phyloP scores from a whole-genome alignment of 306 rosid genomes.

The Cicer pinnatifidum region DNA sequence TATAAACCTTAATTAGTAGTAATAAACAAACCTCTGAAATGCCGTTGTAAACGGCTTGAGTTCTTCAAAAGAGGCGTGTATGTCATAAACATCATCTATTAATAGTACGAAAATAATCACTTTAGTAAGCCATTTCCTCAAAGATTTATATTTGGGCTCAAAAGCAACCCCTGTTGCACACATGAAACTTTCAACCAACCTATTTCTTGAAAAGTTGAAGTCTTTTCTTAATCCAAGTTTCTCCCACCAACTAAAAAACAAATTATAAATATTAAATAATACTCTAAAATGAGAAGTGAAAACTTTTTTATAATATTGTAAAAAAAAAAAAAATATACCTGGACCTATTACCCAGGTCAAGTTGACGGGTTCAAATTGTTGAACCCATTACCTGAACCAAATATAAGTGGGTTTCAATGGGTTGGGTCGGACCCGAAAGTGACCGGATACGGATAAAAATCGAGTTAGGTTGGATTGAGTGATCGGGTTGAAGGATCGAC shows the following conservation, averaged over 20 bases:
- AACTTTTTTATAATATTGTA: too few relatives aligned
- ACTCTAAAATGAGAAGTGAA: too few relatives aligned
- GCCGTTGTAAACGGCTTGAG: conserved; percentile 60
- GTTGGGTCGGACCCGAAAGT: too few relatives aligned
- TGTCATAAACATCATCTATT: conserved; percentile 68
- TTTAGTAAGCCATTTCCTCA: conserved; percentile 74
- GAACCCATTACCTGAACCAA: too few relatives aligned
- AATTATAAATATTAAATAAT: not conserved
- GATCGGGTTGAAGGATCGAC: too few relatives aligned
- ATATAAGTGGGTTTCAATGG: too few relatives aligned
- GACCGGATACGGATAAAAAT: too few relatives aligned
- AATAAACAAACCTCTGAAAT: conserved; percentile 51
- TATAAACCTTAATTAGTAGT: too few relatives aligned
- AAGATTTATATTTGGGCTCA: conserved; percentile 44
- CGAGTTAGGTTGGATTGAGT: too few relatives aligned
- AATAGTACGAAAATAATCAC: conserved; percentile 49
- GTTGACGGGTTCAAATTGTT: too few relatives aligned
- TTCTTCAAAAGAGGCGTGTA: conserved; percentile 65
- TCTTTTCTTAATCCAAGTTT: conserved; percentile 52
- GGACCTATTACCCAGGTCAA: too few relatives aligned
- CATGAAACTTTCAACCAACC: conserved; percentile 72
- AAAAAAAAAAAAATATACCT: too few relatives aligned
- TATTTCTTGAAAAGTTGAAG: conserved; percentile 63
- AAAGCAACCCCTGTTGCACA: conserved; percentile 59
- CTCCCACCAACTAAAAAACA: conserved; percentile 71